Base-by-base conservation (phyloP, 768 basidiomycete species). In the Mrakia gelida region DNA sequence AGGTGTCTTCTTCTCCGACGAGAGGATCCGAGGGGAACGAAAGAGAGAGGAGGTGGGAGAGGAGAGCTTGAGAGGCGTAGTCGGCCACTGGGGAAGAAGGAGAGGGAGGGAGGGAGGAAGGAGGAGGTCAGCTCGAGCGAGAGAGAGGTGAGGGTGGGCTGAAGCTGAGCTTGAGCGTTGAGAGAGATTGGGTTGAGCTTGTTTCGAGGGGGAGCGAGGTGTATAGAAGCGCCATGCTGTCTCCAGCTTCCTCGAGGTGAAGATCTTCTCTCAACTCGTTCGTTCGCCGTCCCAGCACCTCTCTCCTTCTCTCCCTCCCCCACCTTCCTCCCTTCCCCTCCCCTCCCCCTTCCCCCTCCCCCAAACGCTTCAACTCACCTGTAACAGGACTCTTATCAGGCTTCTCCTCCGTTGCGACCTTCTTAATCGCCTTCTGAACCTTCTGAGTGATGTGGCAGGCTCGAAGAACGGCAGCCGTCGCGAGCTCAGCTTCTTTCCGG, bases 1-100 rank as follows among this genome's bases (percentile, higher is more conserved):
- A 86, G 0, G 96, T 91, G 83, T 97, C 94, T 84, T 99, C 96
- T 84, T 99, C 97, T 45, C 95, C 97, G 56, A 98, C 91, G 82
- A 98, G 93, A 13, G 89, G 89, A 84, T 98, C 95, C 0, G 87
- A 81, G 0, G 95, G 96, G 85, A 97, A 98, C 0, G 91, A 89
- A 18, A 86, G 86, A 23, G 85, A 83, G 52, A 99, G 88, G 82
- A 98, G 91, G 11, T 91, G 87, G 79, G 91, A 92, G 81, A 99
- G 90, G 61, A 98, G 89, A 0, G 95, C 93, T 83, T 99, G 97
- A 0, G 95, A 93, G 5, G 95, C 89, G 84, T 91, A 95, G 85
- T 98, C 97, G 54, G 92, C 97, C 30, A 97, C 95, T 95, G 81
- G 49, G 43, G 6, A 32, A 68, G 75, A 30, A n/a, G 41, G 43